Evolutionary conservation across 306 rosid genomes (phyloP).

Genomic region (Geum urbanum): DNA sequence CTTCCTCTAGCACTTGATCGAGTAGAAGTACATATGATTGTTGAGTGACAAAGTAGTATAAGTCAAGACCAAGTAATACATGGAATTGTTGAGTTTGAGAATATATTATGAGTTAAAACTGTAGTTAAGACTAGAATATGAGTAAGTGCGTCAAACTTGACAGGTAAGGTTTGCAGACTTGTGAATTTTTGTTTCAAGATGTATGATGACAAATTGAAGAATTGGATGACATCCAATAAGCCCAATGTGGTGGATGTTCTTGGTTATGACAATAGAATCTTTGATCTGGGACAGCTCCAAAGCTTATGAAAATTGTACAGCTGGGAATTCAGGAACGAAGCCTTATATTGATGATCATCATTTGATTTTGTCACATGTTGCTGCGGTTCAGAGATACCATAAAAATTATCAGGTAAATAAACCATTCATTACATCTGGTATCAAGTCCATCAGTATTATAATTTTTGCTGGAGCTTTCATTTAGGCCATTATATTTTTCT

Average conservation of each 20-base stretch:
- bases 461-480: too few relatives aligned
- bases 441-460: too few relatives aligned
- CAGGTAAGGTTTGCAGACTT: slow-evolving; percentile 82
- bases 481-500: too few relatives aligned
- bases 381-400: slow-evolving; percentile 86
- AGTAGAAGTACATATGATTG: slow-evolving; percentile 66
- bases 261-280: slow-evolving; percentile 54
- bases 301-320: slow-evolving; percentile 69
- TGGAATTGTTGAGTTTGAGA: neutral
- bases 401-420: slow-evolving; percentile 59
- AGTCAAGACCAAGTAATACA: slow-evolving; percentile 25
- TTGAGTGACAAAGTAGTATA: slow-evolving; percentile 71
- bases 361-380: slow-evolving; percentile 78
- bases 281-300: slow-evolving; percentile 87
- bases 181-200: slow-evolving; percentile 93
- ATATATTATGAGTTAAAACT: neutral
- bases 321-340: slow-evolving; percentile 77
- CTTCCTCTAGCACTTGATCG: slow-evolving; percentile 71
- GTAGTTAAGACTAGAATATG: slow-evolving; percentile 1
- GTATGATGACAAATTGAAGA: slow-evolving; percentile 90
- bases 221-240: slow-evolving; percentile 91
- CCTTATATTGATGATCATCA: slow-evolving; percentile 82
- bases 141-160: slow-evolving; percentile 16
- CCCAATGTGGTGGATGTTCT: slow-evolving; percentile 43
- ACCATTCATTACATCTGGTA: too few relatives aligned